phyloP scores from a whole-genome alignment of 179 eudicot genomes.

The Silene noctiflora region DNA sequence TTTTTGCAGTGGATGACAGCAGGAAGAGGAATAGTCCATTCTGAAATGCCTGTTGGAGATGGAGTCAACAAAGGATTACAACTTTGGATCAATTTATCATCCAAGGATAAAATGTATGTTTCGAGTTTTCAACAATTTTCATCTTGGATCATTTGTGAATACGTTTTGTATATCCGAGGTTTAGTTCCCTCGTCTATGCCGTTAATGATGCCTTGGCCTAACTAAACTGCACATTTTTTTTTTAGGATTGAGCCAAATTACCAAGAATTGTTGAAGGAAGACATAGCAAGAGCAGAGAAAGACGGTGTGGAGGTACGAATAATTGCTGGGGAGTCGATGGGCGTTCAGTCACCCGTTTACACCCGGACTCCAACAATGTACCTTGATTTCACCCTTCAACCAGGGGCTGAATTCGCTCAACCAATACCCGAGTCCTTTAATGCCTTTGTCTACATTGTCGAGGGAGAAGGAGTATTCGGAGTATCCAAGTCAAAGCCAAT shows the following conservation, averaged over 20 bases:
- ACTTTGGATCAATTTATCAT: slow-evolving; percentile 86
- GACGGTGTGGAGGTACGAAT: slow-evolving; percentile 70
- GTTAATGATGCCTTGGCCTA: too few relatives aligned
- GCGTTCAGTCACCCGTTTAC: slow-evolving; percentile 76
- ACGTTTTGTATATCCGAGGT: too few relatives aligned
- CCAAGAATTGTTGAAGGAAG: slow-evolving; percentile 62
- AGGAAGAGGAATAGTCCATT: slow-evolving; percentile 93
- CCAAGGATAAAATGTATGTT: slow-evolving; percentile 75
- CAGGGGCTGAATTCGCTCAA: slow-evolving; percentile 32
- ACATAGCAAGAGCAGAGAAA: slow-evolving; percentile 55
- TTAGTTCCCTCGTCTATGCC: too few relatives aligned
- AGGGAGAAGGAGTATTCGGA: slow-evolving; percentile 83
- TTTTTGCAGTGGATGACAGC: slow-evolving; percentile 94
- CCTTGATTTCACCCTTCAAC: slow-evolving; percentile 18
- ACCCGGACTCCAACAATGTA: slow-evolving; percentile 75
- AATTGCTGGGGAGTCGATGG: slow-evolving; percentile 94
- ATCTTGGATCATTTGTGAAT: too few relatives aligned
- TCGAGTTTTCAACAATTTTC: too few relatives aligned
- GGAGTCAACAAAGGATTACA: slow-evolving; percentile 78
- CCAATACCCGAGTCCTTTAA: slow-evolving; percentile 35
- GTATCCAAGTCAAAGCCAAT: slow-evolving; percentile 34
- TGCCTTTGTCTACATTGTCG: slow-evolving; percentile 54
- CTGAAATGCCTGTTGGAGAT: slow-evolving; percentile 90
- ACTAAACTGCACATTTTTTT: neutral
- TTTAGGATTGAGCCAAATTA: slow-evolving; percentile 87